phyloP scores from a whole-genome alignment of 139 green algal genomes.

The Chlorella sp. region DNA sequence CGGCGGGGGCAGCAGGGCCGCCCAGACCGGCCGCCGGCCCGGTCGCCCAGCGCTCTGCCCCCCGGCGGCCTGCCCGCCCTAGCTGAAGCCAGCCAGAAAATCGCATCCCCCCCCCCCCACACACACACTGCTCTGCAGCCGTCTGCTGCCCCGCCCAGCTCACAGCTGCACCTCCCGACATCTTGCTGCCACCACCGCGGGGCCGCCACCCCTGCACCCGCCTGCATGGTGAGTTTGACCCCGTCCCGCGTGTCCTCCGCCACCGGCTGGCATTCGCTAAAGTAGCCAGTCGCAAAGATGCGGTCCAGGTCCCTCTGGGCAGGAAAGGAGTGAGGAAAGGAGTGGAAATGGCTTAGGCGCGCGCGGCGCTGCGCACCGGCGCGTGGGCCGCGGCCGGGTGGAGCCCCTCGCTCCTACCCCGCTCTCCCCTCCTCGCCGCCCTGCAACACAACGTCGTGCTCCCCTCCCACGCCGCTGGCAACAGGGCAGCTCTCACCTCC shows the following conservation, averaged over 20 bases:
- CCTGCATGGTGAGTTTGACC: constrained; percentile 85
- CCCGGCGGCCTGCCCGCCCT: no score
- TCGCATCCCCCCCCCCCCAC: no score
- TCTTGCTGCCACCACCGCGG: neutral
- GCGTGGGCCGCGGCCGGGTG: no score
- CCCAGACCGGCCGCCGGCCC: neutral
- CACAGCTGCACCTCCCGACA: neutral
- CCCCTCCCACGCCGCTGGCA: no score
- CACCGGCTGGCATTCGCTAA: constrained; percentile 64
- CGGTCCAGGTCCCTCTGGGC: constrained; percentile 81
- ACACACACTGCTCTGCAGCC: neutral
- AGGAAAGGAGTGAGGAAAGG: no score
- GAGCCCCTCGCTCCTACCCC: no score
- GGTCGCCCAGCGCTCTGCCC: neutral
- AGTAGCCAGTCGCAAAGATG: constrained; percentile 93
- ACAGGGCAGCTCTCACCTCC: no score
- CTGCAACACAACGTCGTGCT: no score
- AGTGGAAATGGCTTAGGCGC: no score
- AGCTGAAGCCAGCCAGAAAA: neutral
- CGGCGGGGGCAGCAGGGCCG: constrained; percentile 2
- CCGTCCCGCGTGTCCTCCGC: constrained; percentile 95
- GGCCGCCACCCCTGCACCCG: constrained; percentile 17
- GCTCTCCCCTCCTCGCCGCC: no score
- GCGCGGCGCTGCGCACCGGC: no score
- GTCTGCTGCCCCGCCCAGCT: neutral